Evolutionary conservation across 371 early-diverging fungal genomes (phyloP).

Genomic region (Rhizomucor pusillus): DNA sequence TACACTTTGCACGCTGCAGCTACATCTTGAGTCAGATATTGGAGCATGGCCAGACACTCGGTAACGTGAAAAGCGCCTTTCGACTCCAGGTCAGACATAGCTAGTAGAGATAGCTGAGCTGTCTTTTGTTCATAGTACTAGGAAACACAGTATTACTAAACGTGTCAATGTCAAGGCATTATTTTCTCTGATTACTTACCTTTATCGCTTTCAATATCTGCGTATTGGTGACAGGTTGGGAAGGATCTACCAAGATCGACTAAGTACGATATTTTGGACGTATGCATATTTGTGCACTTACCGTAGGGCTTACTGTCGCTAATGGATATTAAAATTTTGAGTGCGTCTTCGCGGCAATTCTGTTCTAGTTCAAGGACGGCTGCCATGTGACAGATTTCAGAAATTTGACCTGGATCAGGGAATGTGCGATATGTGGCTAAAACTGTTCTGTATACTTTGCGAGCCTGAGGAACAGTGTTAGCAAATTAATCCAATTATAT

Average conservation of each 20-base stretch:
- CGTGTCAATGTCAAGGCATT: neutral
- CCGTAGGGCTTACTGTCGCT: constrained; percentile 27
- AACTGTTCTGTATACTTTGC: constrained; percentile 63
- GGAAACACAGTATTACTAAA: constrained; percentile 4
- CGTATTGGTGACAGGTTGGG: no score
- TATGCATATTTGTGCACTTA: no score
- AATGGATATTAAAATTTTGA: constrained; percentile 46
- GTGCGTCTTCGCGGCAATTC: constrained; percentile 40
- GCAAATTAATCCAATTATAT: neutral
- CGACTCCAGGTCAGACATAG: constrained; percentile 25
- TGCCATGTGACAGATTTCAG: constrained; percentile 52
- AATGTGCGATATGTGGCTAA: constrained; percentile 50
- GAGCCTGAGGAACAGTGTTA: constrained; percentile 44
- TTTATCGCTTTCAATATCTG: no score
- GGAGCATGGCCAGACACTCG: constrained; percentile 52
- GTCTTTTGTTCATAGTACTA: constrained; percentile 33
- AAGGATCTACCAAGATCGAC: no score
- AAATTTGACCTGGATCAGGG: constrained; percentile 39
- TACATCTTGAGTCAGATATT: constrained; percentile 53
- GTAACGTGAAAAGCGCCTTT: constrained; percentile 33
- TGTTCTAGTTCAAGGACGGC: constrained; percentile 58
- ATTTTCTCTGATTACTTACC: no score
- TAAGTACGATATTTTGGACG: no score
- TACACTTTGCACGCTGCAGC: constrained; percentile 48
- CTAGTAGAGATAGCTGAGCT: constrained; percentile 21